Percentiles rank a stretch among this genome's conserved stretches.
Evolutionary conservation across 768 basidiomycete species (phyloP).

Genomic region (Lentinula detonsa): DNA sequence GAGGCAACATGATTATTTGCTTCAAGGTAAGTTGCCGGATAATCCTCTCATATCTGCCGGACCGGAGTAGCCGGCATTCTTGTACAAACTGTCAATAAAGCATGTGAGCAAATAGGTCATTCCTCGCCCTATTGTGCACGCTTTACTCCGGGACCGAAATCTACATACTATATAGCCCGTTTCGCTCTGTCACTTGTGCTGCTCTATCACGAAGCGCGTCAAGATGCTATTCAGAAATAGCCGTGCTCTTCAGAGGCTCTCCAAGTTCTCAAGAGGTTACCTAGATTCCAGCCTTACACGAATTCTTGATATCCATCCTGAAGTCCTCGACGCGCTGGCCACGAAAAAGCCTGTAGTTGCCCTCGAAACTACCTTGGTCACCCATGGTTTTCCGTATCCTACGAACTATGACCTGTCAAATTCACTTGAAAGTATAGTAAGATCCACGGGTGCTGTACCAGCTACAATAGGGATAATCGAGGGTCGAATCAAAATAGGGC

Average conservation of each 20-base stretch:
- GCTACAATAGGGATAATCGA: conserved; percentile 85
- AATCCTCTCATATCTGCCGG: too few relatives aligned
- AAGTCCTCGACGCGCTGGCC: conserved; percentile 76
- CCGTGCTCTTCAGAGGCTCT: neutral
- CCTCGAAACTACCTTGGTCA: conserved; percentile 87
- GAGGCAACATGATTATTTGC: neutral
- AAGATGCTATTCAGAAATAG: neutral
- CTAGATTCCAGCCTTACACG: neutral
- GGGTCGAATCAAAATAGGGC: conserved; percentile 84
- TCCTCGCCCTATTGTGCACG: neutral
- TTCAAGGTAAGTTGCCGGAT: neutral
- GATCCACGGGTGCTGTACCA: conserved; percentile 72
- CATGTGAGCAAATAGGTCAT: neutral
- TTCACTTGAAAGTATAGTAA: conserved; percentile 68
- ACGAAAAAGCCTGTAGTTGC: conserved; percentile 72
- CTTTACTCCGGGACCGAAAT: neutral
- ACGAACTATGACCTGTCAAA: conserved; percentile 65
- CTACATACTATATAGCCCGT: too few relatives aligned
- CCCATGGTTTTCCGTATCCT: conserved; percentile 88
- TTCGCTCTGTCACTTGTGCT: neutral
- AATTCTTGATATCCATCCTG: conserved; percentile 68
- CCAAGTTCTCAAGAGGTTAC: neutral
- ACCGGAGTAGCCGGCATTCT: too few relatives aligned
- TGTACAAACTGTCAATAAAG: too few relatives aligned
- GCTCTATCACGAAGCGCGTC: neutral